phyloP scores from a whole-genome alignment of 2,329 filamentous ascomycete species.

The Penicillium freii region DNA sequence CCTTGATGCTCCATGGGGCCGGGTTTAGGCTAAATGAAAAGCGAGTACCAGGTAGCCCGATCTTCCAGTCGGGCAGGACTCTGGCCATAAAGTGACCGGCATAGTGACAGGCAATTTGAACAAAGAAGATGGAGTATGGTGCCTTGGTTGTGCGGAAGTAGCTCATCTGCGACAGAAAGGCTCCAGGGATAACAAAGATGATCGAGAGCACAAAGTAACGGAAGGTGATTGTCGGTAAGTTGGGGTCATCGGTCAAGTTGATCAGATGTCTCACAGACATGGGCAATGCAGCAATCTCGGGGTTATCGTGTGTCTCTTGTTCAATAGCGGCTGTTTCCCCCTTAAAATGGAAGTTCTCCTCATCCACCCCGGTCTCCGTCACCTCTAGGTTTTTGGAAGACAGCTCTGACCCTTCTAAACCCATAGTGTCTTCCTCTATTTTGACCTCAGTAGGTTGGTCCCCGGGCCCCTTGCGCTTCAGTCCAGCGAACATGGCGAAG shows the following conservation, averaged over 20 bases:
- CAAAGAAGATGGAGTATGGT: conserved; percentile 61
- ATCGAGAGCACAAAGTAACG: conserved; percentile 2
- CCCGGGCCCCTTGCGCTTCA: not conserved
- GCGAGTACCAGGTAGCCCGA: conserved; percentile 49
- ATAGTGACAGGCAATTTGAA: conserved; percentile 59
- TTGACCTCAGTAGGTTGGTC: not conserved
- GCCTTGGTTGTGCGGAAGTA: conserved; percentile 58
- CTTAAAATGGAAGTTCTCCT: conserved; percentile 19
- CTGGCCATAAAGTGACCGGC: conserved; percentile 53
- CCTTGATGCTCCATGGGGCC: conserved; percentile 57
- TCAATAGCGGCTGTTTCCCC: conserved; percentile 25
- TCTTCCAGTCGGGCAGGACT: conserved; percentile 48
- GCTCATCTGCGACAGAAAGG: conserved; percentile 57
- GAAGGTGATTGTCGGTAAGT: conserved; percentile 57
- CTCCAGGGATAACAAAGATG: conserved; percentile 47
- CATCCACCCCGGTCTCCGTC: conserved; percentile 11
- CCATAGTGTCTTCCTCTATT: not conserved
- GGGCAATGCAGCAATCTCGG: conserved; percentile 54
- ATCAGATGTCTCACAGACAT: conserved; percentile 57
- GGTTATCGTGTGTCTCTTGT: conserved; percentile 45
- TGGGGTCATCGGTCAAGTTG: conserved; percentile 57
- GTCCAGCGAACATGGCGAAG: not conserved
- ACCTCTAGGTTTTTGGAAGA: conserved; percentile 1
- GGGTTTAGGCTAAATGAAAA: conserved; percentile 56
- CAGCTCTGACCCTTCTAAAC: not conserved